Evolutionary conservation across 768 basidiomycete species (phyloP).

Genomic region (Aureoboletus auriporus): DNA sequence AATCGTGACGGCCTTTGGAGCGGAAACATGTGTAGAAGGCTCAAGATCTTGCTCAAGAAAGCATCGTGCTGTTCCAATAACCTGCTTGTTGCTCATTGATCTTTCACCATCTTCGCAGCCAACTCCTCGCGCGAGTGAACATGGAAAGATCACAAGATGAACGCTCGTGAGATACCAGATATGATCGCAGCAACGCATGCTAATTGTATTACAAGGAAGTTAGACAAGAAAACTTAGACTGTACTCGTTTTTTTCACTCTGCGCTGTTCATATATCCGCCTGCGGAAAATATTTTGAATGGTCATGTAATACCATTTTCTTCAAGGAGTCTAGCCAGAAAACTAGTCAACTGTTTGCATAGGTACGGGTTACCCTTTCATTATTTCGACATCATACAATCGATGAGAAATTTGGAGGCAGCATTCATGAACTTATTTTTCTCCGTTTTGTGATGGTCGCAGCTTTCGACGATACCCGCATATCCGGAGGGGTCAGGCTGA

Average conservation of each 20-base stretch:
- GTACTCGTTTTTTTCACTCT: too few relatives aligned
- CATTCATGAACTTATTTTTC: background rate
- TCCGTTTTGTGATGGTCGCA: too few relatives aligned
- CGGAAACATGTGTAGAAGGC: background rate
- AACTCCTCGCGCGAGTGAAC: background rate
- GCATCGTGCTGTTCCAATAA: too few relatives aligned
- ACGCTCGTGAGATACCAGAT: background rate
- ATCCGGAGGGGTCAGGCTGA: too few relatives aligned
- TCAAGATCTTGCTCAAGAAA: background rate
- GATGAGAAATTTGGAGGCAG: background rate
- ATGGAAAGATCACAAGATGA: background rate
- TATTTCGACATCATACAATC: background rate
- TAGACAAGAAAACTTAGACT: too few relatives aligned
- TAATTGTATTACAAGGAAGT: background rate
- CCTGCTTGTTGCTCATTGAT: too few relatives aligned
- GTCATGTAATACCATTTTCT: background rate
- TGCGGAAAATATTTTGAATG: background rate
- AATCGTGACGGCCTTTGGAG: conserved; percentile 1
- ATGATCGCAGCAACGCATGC: background rate
- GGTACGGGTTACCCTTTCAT: background rate
- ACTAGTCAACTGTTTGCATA: background rate
- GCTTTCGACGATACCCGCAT: background rate
- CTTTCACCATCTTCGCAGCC: background rate
- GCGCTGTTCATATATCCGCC: too few relatives aligned
- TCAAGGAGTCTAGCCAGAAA: background rate